Evolutionary conservation across 164 flowering plant species (phyloP).

Genomic region (Saururus chinensis): DNA sequence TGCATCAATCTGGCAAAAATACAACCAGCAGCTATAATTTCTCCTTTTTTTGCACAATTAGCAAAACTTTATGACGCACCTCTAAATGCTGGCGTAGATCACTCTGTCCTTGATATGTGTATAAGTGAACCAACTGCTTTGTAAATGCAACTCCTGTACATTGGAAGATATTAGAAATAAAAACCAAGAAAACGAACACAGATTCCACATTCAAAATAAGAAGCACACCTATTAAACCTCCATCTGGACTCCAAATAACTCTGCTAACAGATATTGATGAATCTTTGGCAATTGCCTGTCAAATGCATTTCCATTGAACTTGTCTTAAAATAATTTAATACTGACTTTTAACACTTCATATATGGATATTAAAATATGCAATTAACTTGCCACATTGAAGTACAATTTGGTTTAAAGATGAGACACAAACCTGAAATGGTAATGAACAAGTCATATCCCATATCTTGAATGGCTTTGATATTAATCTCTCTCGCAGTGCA

Average conservation of each 20-base stretch:
- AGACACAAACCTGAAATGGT: slow-evolving; percentile 48
- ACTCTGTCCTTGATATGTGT: slow-evolving; percentile 47
- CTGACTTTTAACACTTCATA: not conserved
- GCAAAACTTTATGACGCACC: slow-evolving; percentile 29
- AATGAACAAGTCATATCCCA: slow-evolving; percentile 50
- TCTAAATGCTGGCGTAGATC: slow-evolving; percentile 63
- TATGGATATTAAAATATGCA: not conserved
- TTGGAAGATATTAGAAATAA: not conserved
- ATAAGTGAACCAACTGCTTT: slow-evolving; percentile 72
- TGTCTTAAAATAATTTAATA: not conserved
- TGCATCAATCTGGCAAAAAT: slow-evolving; percentile 66
- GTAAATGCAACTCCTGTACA: slow-evolving; percentile 50
- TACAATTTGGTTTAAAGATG: slow-evolving; percentile 1
- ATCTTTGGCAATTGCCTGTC: slow-evolving; percentile 58
- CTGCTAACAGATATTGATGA: slow-evolving; percentile 53
- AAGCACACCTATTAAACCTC: slow-evolving; percentile 53
- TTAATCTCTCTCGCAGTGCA: slow-evolving; percentile 52
- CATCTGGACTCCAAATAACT: slow-evolving; percentile 88
- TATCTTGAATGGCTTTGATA: slow-evolving; percentile 59
- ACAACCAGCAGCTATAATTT: slow-evolving; percentile 2
- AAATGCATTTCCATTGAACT: not conserved
- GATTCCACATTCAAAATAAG: not conserved
- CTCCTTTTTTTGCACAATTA: not conserved
- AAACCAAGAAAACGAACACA: slow-evolving; percentile 3
- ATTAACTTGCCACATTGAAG: not conserved